Conservation (phyloP, 208 protist genomes). For the Plasmodiophora brassicae region DNA sequence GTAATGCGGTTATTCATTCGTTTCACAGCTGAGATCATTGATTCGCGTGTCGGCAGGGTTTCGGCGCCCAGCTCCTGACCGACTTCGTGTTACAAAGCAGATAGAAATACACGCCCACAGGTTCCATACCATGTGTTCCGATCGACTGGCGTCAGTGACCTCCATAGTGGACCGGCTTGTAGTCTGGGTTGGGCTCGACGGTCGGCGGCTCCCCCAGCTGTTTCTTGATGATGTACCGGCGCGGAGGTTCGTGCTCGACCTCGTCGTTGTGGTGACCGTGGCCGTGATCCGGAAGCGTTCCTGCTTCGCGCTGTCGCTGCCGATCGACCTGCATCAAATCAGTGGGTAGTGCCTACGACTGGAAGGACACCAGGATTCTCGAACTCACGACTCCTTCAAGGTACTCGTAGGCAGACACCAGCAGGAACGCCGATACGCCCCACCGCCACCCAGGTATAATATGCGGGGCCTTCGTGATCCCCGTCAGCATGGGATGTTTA, state of each 20-base stretch:
- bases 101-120: not conserved
- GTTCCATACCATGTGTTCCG: not conserved
- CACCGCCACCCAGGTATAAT: not conserved
- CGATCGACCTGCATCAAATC: not conserved
- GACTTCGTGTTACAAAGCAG: not conserved
- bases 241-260: not conserved
- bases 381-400: not conserved
- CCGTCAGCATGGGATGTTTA: constrained; percentile 8
- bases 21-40: not conserved
- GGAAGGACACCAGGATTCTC: too few relatives aligned
- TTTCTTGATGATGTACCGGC: not conserved
- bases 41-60: not conserved
- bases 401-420: not conserved
- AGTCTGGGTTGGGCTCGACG: not conserved
- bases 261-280: not conserved
- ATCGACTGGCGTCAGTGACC: not conserved
- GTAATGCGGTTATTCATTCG: not conserved
- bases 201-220: not conserved
- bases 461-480: not conserved
- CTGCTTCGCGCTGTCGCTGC: not conserved
- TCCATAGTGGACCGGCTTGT: not conserved
- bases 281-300: not conserved
- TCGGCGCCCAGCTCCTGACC: not conserved
- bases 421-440: not conserved
- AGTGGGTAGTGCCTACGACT: not conserved